Percentiles rank a stretch among this genome's conserved stretches.
Evolutionary conservation across 495 filamentous ascomycete species (phyloP).

Genomic region (Penicillium dipodomyicola): DNA sequence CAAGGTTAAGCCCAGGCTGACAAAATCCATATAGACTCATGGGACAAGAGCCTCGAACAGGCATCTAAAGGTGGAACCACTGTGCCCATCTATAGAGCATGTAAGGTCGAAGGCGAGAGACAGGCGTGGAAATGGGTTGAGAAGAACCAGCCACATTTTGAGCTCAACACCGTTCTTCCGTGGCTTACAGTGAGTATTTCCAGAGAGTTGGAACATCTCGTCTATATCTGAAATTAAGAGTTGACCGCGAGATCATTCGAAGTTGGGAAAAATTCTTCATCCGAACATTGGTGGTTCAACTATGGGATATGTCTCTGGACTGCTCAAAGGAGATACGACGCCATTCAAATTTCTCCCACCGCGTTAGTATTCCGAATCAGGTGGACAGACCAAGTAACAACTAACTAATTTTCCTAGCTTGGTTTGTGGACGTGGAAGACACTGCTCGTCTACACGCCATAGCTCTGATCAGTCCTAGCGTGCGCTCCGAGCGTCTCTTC

Average conservation of each 20-base stretch:
- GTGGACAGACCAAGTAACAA: neutral
- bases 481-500: slow-evolving; percentile 46
- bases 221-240: neutral
- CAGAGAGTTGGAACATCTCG: neutral
- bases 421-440: slow-evolving; percentile 48
- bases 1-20: neutral
- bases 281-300: slow-evolving; percentile 25
- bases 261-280: slow-evolving; percentile 33
- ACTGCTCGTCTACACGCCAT: slow-evolving; percentile 48
- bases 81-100: slow-evolving; percentile 44
- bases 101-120: slow-evolving; percentile 54
- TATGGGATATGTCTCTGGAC: slow-evolving; percentile 21
- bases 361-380: slow-evolving; percentile 18
- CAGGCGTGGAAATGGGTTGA: slow-evolving; percentile 52
- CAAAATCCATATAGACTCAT: neutral
- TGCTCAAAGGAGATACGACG: slow-evolving; percentile 28
- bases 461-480: slow-evolving; percentile 39
- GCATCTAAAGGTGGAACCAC: slow-evolving; percentile 18
- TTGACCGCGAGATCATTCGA: neutral
- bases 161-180: slow-evolving; percentile 51
- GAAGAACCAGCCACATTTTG: slow-evolving; percentile 46
- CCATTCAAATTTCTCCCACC: slow-evolving; percentile 19
- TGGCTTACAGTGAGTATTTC: slow-evolving; percentile 26
- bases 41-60: slow-evolving; percentile 6
- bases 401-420: slow-evolving; percentile 17